Evolutionary conservation across 495 filamentous ascomycete species (phyloP), one percentile per base, ranked within the genome.

Genomic region (Penicillium pulvis): DNA sequence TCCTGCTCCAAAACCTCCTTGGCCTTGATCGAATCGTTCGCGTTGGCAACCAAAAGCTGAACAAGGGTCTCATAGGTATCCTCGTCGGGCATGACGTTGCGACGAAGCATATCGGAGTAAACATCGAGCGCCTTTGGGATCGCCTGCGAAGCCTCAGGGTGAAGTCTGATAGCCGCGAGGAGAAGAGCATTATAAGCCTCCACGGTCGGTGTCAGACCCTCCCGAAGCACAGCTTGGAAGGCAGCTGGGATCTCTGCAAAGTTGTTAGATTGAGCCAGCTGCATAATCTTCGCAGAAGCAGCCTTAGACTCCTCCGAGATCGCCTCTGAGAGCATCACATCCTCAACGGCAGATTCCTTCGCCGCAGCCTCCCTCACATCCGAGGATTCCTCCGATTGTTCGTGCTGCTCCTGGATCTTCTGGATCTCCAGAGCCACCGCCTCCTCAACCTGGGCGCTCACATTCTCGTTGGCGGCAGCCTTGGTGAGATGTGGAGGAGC

Each of bases 71-170:
- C 84, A 74, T 95, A 98, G 7, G 92, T 98, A 53, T 87, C 82
- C 57, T 87, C 85, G 66, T 95, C 87, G 16, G 93, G 93, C 26
- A 81, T 73, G 43, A 97, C 87, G 64, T 87, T 88, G 48, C 92
- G 89, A 58, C 89, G 83, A 62, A 96, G 87, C 93, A 98, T 96
- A 70, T 97, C 91, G 43, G 91, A 88, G 76, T 98, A 98, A 56
- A 98, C 88, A 80, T 93, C 92, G 49, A 98, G 83, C 6, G 90
- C 92, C 75, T 96, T 96, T 47, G 90, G 85, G 24, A 96, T 87
- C 10, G 92, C 82, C 74, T 92, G 90, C 50, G 87, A 85, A 67
- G 86, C 86, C 65, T 90, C 84, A 6, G 78, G 77, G 49, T 79
- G 74, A 20, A 96, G 80, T 58, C 89, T 77, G 57, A 95, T 85